phyloP scores from a whole-genome alignment of 2,329 filamentous ascomycete species.

The Colletotrichum spinosum region DNA sequence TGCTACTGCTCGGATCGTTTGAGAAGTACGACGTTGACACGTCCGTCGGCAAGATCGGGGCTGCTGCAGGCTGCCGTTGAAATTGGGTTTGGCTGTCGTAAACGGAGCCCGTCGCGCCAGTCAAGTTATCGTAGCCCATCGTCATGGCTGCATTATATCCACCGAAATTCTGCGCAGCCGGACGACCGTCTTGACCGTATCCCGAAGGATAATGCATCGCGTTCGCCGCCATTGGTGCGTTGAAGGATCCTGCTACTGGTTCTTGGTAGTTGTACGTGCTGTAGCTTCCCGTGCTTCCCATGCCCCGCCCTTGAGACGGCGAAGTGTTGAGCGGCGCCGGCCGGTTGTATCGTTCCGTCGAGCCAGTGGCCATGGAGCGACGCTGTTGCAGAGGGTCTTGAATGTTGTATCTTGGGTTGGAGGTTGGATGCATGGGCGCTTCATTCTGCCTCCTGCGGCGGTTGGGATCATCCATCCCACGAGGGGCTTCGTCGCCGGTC shows the following conservation, averaged over 20 bases:
- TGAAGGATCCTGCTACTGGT: constrained; percentile 61
- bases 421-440: constrained; percentile 71
- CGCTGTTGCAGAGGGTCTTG: constrained; percentile 62
- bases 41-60: constrained; percentile 77
- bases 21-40: constrained; percentile 83
- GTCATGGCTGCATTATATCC: constrained; percentile 69
- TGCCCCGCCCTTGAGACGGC: constrained; percentile 58
- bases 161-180: constrained; percentile 65
- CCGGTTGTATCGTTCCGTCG: constrained; percentile 59
- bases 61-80: constrained; percentile 79
- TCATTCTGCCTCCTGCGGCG: constrained; percentile 81
- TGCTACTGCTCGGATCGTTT: constrained; percentile 71
- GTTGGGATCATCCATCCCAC: constrained; percentile 84
- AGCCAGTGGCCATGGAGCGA: constrained; percentile 46
- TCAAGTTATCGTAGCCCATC: constrained; percentile 73
- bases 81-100: constrained; percentile 85
- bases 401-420: constrained; percentile 64
- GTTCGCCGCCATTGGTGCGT: constrained; percentile 67
- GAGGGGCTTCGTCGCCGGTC: constrained; percentile 62
- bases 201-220: constrained; percentile 71
- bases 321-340: constrained; percentile 63
- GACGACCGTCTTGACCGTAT: constrained; percentile 72
- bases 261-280: constrained; percentile 69
- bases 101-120: constrained; percentile 59
- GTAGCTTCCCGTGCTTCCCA: constrained; percentile 67